Base-by-base conservation (phyloP, 331 rosid species). In the Ulmus americana region DNA sequence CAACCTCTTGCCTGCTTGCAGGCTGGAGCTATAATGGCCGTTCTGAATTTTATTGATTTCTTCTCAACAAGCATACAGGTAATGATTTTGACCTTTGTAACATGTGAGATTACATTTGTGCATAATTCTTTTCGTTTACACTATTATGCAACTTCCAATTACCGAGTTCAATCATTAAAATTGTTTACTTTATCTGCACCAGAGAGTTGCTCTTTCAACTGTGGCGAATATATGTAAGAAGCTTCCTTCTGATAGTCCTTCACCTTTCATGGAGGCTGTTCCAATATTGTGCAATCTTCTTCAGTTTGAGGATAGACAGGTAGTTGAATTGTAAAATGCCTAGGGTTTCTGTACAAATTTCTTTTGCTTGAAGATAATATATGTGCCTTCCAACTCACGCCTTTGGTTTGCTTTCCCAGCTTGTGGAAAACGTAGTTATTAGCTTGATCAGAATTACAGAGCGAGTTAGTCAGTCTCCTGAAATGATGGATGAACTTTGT, bases 201-300 rank as follows among this genome's bases (percentile, higher is more conserved):
- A 94, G 99, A 83, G 99, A 71, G 95, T 87, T 70, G 99, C 99
- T 28, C 85, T 94, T 70, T 86, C 96, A 63, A 87, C 90, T 61
- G 96, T 94, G 83, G 95, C 87, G 79, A 94, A 90, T 73, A 82
- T 94, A 70, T 94, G 99, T 69, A 90, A 78, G 77, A 94, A 90
- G 71, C 97, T 94, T 74, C 90, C 99, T 64, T 85, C 97, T 8
- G 95, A 85, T 76, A 77, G 79, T 65, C 85, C 88, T 52, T 83
- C 88, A 43, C 85, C 82, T 70, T 76, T 86, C 81, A 84, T 87
- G 91, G 97, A 90, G 66, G 97, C 99, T 65, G 88, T 94, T 70
- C 99, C 99, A 47, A 85, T 75, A 70, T 76, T 94, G 65, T 90
- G 97, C 86, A 94, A 87, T 76, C 99, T 94, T 75, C 96, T 94